A percentile compares a stretch with the other conserved stretches of the same genome.
Evolutionary conservation across 2,329 filamentous ascomycete genomes (phyloP).

Genomic region (Coleophoma cylindrospora): DNA sequence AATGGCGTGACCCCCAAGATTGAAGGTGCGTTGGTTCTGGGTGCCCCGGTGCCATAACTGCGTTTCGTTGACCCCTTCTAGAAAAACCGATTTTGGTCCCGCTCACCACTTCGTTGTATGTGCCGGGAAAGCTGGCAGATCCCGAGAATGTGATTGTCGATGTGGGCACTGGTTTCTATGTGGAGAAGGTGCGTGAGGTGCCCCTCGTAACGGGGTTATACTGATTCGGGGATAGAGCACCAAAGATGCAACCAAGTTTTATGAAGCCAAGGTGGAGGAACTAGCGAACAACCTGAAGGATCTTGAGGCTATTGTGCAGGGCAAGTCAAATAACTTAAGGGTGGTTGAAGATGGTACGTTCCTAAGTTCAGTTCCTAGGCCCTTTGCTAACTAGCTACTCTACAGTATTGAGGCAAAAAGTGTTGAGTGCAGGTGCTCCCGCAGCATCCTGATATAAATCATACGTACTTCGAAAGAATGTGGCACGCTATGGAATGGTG

Average conservation of each 20-base stretch:
- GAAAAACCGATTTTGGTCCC: constrained; percentile 75
- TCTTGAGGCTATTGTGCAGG: constrained; percentile 62
- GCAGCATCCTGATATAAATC: constrained; percentile 11
- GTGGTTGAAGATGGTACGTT: constrained; percentile 79
- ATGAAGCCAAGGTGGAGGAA: constrained; percentile 62
- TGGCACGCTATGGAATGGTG: too few relatives aligned
- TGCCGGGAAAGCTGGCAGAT: constrained; percentile 73
- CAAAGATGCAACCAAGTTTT: constrained; percentile 60
- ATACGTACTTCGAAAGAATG: too few relatives aligned
- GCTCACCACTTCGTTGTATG: constrained; percentile 90
- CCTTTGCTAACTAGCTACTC: constrained; percentile 8
- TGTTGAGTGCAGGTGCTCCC: constrained; percentile 37
- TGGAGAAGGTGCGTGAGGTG: constrained; percentile 67
- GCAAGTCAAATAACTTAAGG: constrained; percentile 79
- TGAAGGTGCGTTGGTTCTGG: constrained; percentile 25
- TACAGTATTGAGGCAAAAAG: constrained; percentile 46
- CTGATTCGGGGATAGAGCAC: constrained; percentile 35
- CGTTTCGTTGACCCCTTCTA: constrained; percentile 7
- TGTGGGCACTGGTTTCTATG: constrained; percentile 88
- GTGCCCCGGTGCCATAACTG: not conserved
- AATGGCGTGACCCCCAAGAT: constrained; percentile 42
- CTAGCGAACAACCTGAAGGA: constrained; percentile 60
- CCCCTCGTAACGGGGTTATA: not conserved
- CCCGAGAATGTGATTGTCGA: constrained; percentile 81
- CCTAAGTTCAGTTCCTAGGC: not conserved